Conservation (phyloP, 1,284 basidiomycete genomes). For the Xanthoconium separans region DNA sequence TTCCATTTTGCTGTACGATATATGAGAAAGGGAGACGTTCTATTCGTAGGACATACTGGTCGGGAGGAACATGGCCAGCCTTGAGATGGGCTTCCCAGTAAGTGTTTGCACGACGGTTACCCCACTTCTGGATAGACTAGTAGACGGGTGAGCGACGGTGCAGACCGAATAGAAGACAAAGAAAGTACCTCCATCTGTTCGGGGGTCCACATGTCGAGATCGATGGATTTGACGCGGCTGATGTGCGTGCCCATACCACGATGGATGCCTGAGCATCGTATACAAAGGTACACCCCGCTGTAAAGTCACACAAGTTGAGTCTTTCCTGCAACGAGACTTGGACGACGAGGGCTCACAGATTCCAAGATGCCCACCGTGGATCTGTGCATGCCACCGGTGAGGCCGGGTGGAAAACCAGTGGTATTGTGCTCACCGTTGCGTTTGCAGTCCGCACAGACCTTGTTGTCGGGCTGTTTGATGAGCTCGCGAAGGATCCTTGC, state of each 20-base stretch:
- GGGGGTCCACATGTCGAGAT: conserved; percentile 96
- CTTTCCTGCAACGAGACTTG: not conserved
- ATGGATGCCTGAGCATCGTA: conserved; percentile 98
- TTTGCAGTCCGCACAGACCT: conserved; percentile 92
- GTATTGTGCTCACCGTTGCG: conserved; percentile 69
- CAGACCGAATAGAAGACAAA: not conserved
- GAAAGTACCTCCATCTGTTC: conserved; percentile 87
- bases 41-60: conserved; percentile 69
- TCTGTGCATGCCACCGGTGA: conserved; percentile 49
- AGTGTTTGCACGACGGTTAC: conserved; percentile 86
- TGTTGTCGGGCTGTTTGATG: conserved; percentile 89
- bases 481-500: conserved; percentile 79
- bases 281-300: conserved; percentile 92
- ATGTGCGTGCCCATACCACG: conserved; percentile 99
- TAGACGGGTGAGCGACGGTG: not conserved
- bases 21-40: not conserved
- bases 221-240: conserved; percentile 95
- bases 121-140: conserved; percentile 91
- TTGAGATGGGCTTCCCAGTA: conserved; percentile 99
- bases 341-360: conserved; percentile 58
- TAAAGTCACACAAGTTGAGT: conserved; percentile 6
- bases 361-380: conserved; percentile 98
- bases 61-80: conserved; percentile 88
- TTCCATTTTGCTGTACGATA: conserved; percentile 85
- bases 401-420: not conserved